Evolutionary conservation across 2,329 filamentous ascomycete genomes (phyloP).

Genomic region (Fusarium torulosum): DNA sequence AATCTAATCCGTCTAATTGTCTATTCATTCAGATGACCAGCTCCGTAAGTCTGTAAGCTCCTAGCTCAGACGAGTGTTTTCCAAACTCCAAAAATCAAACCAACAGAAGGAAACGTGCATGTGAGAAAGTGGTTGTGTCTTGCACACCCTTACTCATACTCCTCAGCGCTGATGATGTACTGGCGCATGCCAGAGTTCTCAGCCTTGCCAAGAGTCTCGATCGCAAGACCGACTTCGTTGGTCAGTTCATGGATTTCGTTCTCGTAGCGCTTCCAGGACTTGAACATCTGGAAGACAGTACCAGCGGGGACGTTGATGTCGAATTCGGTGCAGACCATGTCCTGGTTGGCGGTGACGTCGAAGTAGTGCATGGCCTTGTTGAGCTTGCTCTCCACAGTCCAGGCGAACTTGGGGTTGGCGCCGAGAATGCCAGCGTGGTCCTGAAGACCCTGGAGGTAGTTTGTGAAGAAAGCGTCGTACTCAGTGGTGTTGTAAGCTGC

Average conservation of each 20-base stretch:
- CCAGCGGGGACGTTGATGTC: neutral
- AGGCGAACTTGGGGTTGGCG: conserved; percentile 8
- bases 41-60: neutral
- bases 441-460: conserved; percentile 35
- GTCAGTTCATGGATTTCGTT: conserved; percentile 26
- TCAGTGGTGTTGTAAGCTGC: conserved; percentile 35
- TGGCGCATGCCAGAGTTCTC: conserved; percentile 41
- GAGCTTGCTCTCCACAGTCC: conserved; percentile 23
- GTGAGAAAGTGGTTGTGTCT: accelerated
- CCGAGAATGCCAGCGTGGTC: conserved; percentile 25
- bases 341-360: conserved; percentile 22
- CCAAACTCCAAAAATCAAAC: conserved; percentile 4
- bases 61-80: neutral
- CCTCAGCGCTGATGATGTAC: conserved; percentile 17
- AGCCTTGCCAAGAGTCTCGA: conserved; percentile 42
- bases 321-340: conserved; percentile 33
- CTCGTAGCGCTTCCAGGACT: conserved; percentile 45
- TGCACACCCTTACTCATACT: neutral
- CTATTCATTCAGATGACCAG: neutral
- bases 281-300: conserved; percentile 39
- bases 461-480: conserved; percentile 34
- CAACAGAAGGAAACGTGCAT: neutral
- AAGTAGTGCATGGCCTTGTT: conserved; percentile 41
- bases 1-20: neutral
- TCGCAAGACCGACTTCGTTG: conserved; percentile 20